Evolutionary conservation across 2,329 filamentous ascomycete genomes (phyloP), one percentile per base, ranked within the genome.

Genomic region (Furcasterigmium furcatum): DNA sequence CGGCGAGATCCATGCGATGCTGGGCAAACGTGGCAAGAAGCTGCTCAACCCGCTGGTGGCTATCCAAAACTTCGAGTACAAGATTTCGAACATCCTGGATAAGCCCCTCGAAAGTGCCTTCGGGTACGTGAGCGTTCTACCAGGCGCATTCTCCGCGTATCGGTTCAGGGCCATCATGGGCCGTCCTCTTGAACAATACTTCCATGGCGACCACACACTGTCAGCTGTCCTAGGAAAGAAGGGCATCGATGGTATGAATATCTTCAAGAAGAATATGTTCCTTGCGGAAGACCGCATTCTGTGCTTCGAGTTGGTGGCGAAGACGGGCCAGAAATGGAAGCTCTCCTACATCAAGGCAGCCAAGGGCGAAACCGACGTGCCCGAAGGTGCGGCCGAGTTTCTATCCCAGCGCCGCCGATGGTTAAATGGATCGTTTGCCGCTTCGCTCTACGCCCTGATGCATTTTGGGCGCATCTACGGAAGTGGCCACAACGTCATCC

Each of bases 211-310:
- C 62, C 89, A 94, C 69, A 94, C 89, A 0, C 78, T 94, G 20
- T 91, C 89, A 44, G 89, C 89, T 68, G 83, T 89, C 54, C 80
- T 92, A 44, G 88, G 88, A 55, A 91, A 91, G 72, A 95, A 95
- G 77, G 89, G 89, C 79, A 94, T 95, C 57, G 89, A 95, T 64
- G 89, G 89, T 59, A 95, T 95, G 89, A 94, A 94, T 71, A 95
- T 95, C 65, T 95, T 95, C 85, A 95, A 94, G 76, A 95, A 95
- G 80, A 95, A 95, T 79, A 95, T 95, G 89, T 95, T 95, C 76
- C 90, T 95, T 80, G 89, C 89, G 70, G 89, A 95, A 72, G 89
- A 95, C 82, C 87, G 89, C 80, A 95, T 95, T 73, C 79, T 95
- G 44, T 95, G 89, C 76, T 95, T 95, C 76, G 89, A 95, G 65